Evolutionary conservation across 768 basidiomycete species (phyloP).

Genomic region (Calocera viscosa): DNA sequence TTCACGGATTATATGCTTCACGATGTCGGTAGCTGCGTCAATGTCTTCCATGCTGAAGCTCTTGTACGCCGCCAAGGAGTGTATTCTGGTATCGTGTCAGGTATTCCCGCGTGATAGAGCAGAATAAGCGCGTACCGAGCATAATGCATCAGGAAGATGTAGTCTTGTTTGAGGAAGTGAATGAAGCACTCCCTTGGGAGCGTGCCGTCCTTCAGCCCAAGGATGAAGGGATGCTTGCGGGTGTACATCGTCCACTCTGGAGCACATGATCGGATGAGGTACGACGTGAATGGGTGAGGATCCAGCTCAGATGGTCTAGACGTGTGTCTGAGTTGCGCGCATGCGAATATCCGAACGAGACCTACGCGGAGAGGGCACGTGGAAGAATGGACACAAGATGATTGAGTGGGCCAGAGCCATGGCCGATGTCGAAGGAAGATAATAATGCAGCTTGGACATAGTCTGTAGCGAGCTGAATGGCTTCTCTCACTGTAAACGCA

Average conservation of each 20-base stretch:
- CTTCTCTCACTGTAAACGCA: slow-evolving; percentile 39
- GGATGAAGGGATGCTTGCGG: slow-evolving; percentile 80
- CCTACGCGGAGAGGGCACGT: slow-evolving; percentile 44
- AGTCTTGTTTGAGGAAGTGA: slow-evolving; percentile 86
- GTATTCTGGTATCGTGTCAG: slow-evolving; percentile 9
- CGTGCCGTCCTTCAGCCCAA: slow-evolving; percentile 57
- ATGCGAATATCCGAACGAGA: slow-evolving; percentile 22
- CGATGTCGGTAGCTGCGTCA: slow-evolving; percentile 46
- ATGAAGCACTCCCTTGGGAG: slow-evolving; percentile 54
- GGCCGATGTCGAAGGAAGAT: slow-evolving; percentile 52
- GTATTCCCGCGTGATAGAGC: background rate
- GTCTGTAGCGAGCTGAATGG: slow-evolving; percentile 45
- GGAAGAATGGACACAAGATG: slow-evolving; percentile 53
- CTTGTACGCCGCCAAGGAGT: slow-evolving; percentile 67
- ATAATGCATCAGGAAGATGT: slow-evolving; percentile 71
- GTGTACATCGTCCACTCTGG: slow-evolving; percentile 31
- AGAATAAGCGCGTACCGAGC: slow-evolving; percentile 38
- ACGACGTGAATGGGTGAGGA: slow-evolving; percentile 55
- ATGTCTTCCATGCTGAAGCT: slow-evolving; percentile 53
- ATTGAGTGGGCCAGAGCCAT: slow-evolving; percentile 75
- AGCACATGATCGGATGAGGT: slow-evolving; percentile 43
- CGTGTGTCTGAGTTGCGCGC: background rate
- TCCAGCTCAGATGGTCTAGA: slow-evolving; percentile 44
- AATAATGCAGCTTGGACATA: slow-evolving; percentile 68
- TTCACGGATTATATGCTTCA: slow-evolving; percentile 54